Evolutionary conservation across 345 rosid genomes (phyloP), one percentile per base, ranked within the genome.

Genomic region (Microcos paniculata): DNA sequence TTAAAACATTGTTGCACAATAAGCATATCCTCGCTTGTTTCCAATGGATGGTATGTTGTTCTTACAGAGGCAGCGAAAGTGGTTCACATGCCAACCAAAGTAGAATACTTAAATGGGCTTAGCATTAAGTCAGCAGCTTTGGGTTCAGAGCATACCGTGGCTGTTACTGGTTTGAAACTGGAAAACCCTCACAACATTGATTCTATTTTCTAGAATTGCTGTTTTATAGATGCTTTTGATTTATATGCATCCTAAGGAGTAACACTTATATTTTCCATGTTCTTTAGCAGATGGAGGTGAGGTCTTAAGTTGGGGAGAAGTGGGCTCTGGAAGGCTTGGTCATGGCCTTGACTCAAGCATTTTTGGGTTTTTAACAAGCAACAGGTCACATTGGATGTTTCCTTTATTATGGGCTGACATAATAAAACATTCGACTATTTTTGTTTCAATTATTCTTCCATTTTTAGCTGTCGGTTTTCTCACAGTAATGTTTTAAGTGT

Each of bases 291-390:
- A 85, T 81, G 89, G 69, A 81, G 99, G 98, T 66, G 85, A 88
- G 80, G 87, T 89, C 74, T 80, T 95, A 73, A 93, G 99, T 74
- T 95, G 99, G 99, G 99, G 99, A 72, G 90, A 78, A 76, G 98
- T 91, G 42, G 94, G 89, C 21, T 86, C 86, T 72, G 96, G 98
- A 73, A 88, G 91, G 84, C 99, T 95, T 82, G 99, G 99, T 64
- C 97, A 95, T 77, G 96, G 93, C 62, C 89, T 85, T 76, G 84
- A 91, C 80, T 83, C 98, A 46, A 87, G 92, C 82, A 56, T 87
- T 77, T 80, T 89, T 8, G 96, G 96, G 70, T 80, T 93, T 76
- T 76, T 87, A 66, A 86, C 82, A 76, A 93, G 93, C 82, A 80
- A 77, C 75, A 92, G 96, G 99, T 95, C 78, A 69, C 19, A 64